Evolutionary conservation across 148 eudicot species (phyloP).

Genomic region (Rheum nobile): DNA sequence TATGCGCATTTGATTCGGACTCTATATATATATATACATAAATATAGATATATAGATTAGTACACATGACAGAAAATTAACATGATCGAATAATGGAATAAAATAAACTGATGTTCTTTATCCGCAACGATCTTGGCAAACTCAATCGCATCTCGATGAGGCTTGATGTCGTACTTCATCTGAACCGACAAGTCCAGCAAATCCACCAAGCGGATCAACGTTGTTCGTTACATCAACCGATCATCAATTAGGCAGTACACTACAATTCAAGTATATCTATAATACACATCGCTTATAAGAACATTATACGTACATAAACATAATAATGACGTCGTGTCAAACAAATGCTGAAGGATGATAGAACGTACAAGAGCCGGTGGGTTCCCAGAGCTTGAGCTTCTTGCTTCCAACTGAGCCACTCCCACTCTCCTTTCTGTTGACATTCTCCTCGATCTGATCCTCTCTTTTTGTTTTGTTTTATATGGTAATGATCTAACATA

Average conservation of each 20-base stretch:
- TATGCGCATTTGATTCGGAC: too few species aligned
- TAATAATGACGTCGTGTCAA: too few species aligned
- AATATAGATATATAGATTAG: too few species aligned
- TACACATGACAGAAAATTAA: neutral
- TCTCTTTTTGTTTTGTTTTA: neutral
- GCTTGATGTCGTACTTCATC: constrained; percentile 61
- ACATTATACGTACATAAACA: too few species aligned
- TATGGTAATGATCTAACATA: neutral
- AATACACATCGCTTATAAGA: too few species aligned
- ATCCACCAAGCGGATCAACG: constrained; percentile 54
- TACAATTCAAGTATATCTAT: too few species aligned
- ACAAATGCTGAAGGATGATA: too few species aligned
- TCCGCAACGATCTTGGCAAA: constrained; percentile 29
- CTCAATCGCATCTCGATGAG: constrained; percentile 51
- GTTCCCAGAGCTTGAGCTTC: constrained; percentile 68
- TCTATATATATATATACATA: too few species aligned
- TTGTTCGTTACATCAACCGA: constrained; percentile 13
- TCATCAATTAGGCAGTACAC: too few species aligned
- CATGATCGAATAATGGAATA: neutral
- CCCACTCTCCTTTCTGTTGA: constrained; percentile 47
- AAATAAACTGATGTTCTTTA: constrained; percentile 21
- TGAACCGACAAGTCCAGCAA: constrained; percentile 25
- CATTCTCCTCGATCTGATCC: too few species aligned
- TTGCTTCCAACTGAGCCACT: constrained; percentile 64
- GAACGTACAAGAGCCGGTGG: constrained; percentile 79